Evolutionary conservation across 371 early-diverging fungal genomes (phyloP).

Genomic region (Lichtheimia ramosa): DNA sequence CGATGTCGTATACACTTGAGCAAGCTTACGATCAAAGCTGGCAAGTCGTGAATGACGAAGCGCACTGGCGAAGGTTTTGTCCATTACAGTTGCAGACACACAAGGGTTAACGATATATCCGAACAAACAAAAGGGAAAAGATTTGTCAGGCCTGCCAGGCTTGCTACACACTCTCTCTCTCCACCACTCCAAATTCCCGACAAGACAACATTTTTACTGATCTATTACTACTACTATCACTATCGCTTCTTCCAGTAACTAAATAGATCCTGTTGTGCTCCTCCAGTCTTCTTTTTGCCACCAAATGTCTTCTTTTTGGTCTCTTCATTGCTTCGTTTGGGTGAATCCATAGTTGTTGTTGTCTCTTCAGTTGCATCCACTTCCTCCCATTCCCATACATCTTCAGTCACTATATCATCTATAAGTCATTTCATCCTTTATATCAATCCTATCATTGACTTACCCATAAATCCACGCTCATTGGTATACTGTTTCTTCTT

Average conservation of each 20-base stretch:
- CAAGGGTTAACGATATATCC: too few species aligned
- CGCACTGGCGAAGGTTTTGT: constrained; percentile 70
- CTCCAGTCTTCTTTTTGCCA: background rate
- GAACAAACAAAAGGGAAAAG: too few species aligned
- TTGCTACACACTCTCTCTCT: too few species aligned
- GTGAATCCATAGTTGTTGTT: too few species aligned
- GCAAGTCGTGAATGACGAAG: constrained; percentile 75
- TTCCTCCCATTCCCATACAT: background rate
- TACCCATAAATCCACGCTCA: constrained; percentile 7
- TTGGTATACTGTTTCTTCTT: constrained; percentile 7
- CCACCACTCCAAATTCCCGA: too few species aligned
- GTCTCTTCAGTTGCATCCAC: background rate
- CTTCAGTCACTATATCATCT: background rate
- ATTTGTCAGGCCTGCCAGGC: too few species aligned
- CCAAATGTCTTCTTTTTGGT: background rate
- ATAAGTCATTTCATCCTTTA: background rate
- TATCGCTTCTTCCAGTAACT: background rate
- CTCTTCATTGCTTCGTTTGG: too few species aligned
- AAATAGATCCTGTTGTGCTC: background rate
- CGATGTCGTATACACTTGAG: constrained; percentile 74
- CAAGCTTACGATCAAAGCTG: constrained; percentile 63
- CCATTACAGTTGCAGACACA: constrained; percentile 39
- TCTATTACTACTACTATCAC: too few species aligned
- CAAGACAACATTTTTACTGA: too few species aligned
- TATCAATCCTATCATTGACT: background rate